phyloP scores from a whole-genome alignment of 202 grass and related monocot genomes.

The Sporobolus alterniflorus region DNA sequence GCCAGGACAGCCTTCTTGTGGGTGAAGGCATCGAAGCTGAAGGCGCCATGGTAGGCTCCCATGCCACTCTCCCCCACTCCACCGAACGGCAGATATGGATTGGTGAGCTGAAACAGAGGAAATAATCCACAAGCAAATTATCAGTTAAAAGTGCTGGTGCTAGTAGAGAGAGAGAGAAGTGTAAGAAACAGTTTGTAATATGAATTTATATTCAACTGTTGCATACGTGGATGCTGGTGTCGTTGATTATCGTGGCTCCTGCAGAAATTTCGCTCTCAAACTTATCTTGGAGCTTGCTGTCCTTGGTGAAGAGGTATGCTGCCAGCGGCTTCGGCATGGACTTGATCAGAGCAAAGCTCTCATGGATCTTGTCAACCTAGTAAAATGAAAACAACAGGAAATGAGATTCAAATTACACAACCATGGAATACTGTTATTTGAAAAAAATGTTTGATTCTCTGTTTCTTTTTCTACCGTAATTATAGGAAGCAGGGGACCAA shows the following conservation, averaged over 20 bases:
- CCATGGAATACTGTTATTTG: background rate
- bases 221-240: conserved; percentile 15
- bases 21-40: conserved; percentile 90
- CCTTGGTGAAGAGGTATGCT: conserved; percentile 91
- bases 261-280: conserved; percentile 66
- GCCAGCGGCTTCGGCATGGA: conserved; percentile 80
- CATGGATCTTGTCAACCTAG: conserved; percentile 85
- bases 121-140: background rate
- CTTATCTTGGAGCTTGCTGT: conserved; percentile 65
- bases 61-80: conserved; percentile 86
- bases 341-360: conserved; percentile 70
- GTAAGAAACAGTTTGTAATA: background rate
- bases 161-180: background rate
- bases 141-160: background rate
- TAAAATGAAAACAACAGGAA: background rate
- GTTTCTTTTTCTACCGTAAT: conserved; percentile 53
- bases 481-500: conserved; percentile 89
- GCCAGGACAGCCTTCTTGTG: conserved; percentile 79
- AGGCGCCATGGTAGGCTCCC: conserved; percentile 83
- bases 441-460: background rate
- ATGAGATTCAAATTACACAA: background rate
- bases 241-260: conserved; percentile 87
- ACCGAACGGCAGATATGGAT: conserved; percentile 69
- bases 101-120: conserved; percentile 56
- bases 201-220: background rate